Percentiles rank a stretch among this genome's conserved stretches.
Conservation (phyloP, 257 asterid species). For the Nicotiana paniculata region DNA sequence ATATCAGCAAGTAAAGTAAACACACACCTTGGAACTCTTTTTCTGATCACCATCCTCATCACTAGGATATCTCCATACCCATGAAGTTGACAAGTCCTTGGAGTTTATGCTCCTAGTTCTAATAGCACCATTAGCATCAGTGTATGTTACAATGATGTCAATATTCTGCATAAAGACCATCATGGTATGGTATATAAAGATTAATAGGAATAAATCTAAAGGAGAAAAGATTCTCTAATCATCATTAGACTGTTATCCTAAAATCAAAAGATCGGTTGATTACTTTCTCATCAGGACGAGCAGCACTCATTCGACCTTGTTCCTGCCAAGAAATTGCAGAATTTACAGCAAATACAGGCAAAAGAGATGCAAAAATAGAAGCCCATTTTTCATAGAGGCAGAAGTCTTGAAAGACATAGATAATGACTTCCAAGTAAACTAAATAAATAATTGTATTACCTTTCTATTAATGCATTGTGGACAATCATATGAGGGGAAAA, state of each 20-base stretch:
- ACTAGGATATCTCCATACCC: slow-evolving; percentile 80
- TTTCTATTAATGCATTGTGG: slow-evolving; percentile 35
- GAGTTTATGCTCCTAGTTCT: slow-evolving; percentile 57
- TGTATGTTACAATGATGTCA: slow-evolving; percentile 71
- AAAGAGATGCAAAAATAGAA: slow-evolving; percentile 5
- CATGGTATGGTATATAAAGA: background rate
- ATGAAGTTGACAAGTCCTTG: slow-evolving; percentile 72
- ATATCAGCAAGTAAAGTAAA: slow-evolving; percentile 10
- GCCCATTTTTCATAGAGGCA: background rate
- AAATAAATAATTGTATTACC: slow-evolving; percentile 23
- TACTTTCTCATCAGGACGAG: slow-evolving; percentile 57
- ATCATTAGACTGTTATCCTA: slow-evolving; percentile 12
- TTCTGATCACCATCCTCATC: slow-evolving; percentile 34
- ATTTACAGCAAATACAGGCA: slow-evolving; percentile 10
- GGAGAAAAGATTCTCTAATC: background rate
- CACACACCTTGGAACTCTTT: slow-evolving; percentile 37
- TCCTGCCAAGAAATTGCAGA: slow-evolving; percentile 45
- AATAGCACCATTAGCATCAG: slow-evolving; percentile 69
- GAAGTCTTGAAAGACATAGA: slow-evolving; percentile 5
- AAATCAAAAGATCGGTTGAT: slow-evolving; percentile 11
- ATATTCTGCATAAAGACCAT: slow-evolving; percentile 59
- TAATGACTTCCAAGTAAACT: background rate
- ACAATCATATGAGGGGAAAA: slow-evolving; percentile 39
- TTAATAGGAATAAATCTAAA: background rate
- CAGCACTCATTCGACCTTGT: slow-evolving; percentile 34